These are phyloP conservation scores for Butyriboletus appendiculatus DNA, from an alignment of 1,284 basidiomycete genomes.

Conservation along the genomic window DNA sequence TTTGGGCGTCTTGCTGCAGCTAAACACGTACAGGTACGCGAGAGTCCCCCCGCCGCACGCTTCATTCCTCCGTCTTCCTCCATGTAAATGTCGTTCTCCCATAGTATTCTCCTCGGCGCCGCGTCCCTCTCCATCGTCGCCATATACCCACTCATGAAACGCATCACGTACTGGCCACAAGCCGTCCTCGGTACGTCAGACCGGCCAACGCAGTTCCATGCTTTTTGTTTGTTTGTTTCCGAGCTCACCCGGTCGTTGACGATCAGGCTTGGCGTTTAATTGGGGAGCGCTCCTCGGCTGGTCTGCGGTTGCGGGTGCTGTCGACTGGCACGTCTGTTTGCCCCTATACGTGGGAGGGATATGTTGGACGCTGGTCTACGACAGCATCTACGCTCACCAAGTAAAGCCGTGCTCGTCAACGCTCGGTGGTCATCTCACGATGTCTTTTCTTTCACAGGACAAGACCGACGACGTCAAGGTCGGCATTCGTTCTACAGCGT, in stretches of 20 bases:
- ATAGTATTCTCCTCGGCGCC: slow-evolving; percentile 88
- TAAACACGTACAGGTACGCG: slow-evolving; percentile 90
- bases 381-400: slow-evolving; percentile 98
- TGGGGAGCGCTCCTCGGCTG: slow-evolving; percentile 98
- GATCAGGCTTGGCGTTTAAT: slow-evolving; percentile 88
- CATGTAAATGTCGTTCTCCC: too few species aligned
- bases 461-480: slow-evolving; percentile 88
- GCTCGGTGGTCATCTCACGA: not conserved
- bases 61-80: not conserved
- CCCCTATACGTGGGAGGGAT: slow-evolving; percentile 91
- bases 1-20: slow-evolving; percentile 86
- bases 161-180: slow-evolving; percentile 97
- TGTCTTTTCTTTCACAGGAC: slow-evolving; percentile 57
- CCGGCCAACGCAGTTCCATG: not conserved
- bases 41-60: not conserved
- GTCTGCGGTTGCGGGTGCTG: slow-evolving; percentile 86
- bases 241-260: not conserved
- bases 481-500: slow-evolving; percentile 93
- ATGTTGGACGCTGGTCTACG: slow-evolving; percentile 95
- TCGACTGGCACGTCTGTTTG: slow-evolving; percentile 82
- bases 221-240: not conserved
- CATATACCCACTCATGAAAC: slow-evolving; percentile 97
- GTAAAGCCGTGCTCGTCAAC: slow-evolving; percentile 39
- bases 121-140: slow-evolving; percentile 87
- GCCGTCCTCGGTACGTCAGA: slow-evolving; percentile 78